Conservation (phyloP, 495 filamentous ascomycete genomes). For the Xylaria grammica region DNA sequence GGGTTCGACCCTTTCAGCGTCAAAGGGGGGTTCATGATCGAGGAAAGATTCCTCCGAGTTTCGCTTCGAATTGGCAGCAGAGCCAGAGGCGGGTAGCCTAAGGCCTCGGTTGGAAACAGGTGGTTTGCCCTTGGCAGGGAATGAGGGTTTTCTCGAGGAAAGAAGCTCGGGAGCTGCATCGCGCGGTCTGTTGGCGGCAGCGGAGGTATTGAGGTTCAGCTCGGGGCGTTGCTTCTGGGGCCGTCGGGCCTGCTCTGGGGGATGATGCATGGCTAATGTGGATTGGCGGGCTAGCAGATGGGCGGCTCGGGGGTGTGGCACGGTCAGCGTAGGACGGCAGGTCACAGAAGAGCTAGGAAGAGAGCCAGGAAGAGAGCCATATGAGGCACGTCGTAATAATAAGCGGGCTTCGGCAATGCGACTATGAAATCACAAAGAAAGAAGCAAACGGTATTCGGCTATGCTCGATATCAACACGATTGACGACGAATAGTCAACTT, state of each 20-base stretch:
- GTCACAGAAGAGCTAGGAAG: constrained; percentile 31
- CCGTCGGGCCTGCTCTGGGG: constrained; percentile 38
- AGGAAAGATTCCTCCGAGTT: constrained; percentile 37
- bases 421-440: not conserved
- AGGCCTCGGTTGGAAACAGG: constrained; percentile 37
- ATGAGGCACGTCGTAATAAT: not conserved
- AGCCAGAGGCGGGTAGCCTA: constrained; percentile 26
- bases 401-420: constrained; percentile 5
- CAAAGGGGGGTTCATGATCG: constrained; percentile 31
- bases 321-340: constrained; percentile 30
- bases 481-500: not conserved
- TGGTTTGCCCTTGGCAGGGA: constrained; percentile 31
- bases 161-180: constrained; percentile 34
- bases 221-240: constrained; percentile 37
- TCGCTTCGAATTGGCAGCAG: constrained; percentile 23
- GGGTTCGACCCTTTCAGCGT: constrained; percentile 36
- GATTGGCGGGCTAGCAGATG: constrained; percentile 22
- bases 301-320: constrained; percentile 15
- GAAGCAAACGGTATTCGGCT: not conserved
- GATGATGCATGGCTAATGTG: constrained; percentile 36
- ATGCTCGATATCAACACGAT: not conserved
- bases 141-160: constrained; percentile 23
- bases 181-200: constrained; percentile 24
- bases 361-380: constrained; percentile 5
- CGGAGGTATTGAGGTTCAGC: constrained; percentile 36